These are phyloP conservation scores for Globisporangium rhizosaccharum DNA, from an alignment of 352 stramenopile genomes.

Conservation along the genomic window DNA sequence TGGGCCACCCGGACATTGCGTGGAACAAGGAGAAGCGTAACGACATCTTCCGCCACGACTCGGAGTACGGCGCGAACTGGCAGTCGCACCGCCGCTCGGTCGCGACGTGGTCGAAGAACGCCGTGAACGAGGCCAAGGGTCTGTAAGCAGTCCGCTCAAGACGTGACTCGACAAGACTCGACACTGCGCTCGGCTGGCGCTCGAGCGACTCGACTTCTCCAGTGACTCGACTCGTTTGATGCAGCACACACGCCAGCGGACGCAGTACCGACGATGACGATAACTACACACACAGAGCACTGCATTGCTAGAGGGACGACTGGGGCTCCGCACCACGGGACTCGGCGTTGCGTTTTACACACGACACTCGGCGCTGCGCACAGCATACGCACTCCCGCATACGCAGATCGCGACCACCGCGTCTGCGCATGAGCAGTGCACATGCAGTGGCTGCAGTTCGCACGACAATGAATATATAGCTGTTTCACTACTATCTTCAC, in stretches of 20 bases:
- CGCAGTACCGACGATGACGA: too few relatives aligned
- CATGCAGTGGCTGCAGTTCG: too few relatives aligned
- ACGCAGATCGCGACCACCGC: too few relatives aligned
- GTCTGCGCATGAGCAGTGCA: too few relatives aligned
- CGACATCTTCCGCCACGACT: slow-evolving; percentile 71
- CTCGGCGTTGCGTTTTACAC: too few relatives aligned
- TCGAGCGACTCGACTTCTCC: not conserved
- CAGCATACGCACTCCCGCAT: too few relatives aligned
- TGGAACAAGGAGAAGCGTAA: slow-evolving; percentile 76
- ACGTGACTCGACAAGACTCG: not conserved
- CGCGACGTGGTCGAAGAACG: slow-evolving; percentile 67
- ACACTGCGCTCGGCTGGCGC: not conserved
- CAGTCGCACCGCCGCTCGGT: slow-evolving; percentile 71
- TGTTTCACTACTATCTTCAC: slow-evolving; percentile 8
- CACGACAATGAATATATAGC: not conserved
- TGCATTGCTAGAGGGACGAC: too few relatives aligned
- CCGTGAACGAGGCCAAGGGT: slow-evolving; percentile 75
- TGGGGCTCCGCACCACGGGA: too few relatives aligned
- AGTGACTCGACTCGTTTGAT: too few relatives aligned
- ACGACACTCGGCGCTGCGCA: too few relatives aligned
- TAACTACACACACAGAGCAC: too few relatives aligned
- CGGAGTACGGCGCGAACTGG: slow-evolving; percentile 54
- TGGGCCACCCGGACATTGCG: slow-evolving; percentile 65
- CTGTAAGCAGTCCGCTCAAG: slow-evolving; percentile 20
- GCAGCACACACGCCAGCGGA: too few relatives aligned